Base-by-base conservation (phyloP, 441 rosid species). In the Dalechampia spathulata region DNA sequence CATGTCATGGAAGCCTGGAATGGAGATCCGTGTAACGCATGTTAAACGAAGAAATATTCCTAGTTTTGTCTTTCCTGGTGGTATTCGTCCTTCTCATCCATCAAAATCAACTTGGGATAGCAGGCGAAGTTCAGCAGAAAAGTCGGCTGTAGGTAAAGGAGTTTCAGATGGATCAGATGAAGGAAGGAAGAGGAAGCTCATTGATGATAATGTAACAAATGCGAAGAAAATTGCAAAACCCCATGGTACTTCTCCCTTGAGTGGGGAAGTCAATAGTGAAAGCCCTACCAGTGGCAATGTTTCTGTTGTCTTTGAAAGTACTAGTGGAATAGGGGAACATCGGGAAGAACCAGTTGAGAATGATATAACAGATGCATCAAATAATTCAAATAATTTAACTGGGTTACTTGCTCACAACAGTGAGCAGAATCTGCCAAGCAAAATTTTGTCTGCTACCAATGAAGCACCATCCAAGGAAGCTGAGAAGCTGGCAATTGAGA, bases 61-160 rank as follows among this genome's bases (percentile, higher is more conserved):
- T 19, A 75, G 27, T 65, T 90, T 75, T 64, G 97, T 90, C 56
- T 93, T 83, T 72, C 93, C 96, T 49, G 85, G 89, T 59, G 97
- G 97, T 26, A 57, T 75, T 61, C 90, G 86, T 53, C 89, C 96
- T 64, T 68, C 87, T 21, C 89, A 84, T 39, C 72, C 81, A 46
- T 57, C 87, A n/a, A 85, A 76, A 67, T 61, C 60, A 58, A 83
- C 90, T 47, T 92, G 94, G 94, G 96, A 86, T 53, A 70, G 70
- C 50, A 81, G 68, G 64, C 78, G 78, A 37, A 71, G 72, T 28
- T 60, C 64, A 47, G 28, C 68, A 28, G 75, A 65, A 23, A 71
- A 61, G 49, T 52, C 72, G 42, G 58, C 65, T 60, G 91, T 80
- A 53, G 73, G 66, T 53, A 82, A 75, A 74, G 78, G 65, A 58